Conservation (phyloP, 2,329 filamentous ascomycete species). For the Fusarium sp. region DNA sequence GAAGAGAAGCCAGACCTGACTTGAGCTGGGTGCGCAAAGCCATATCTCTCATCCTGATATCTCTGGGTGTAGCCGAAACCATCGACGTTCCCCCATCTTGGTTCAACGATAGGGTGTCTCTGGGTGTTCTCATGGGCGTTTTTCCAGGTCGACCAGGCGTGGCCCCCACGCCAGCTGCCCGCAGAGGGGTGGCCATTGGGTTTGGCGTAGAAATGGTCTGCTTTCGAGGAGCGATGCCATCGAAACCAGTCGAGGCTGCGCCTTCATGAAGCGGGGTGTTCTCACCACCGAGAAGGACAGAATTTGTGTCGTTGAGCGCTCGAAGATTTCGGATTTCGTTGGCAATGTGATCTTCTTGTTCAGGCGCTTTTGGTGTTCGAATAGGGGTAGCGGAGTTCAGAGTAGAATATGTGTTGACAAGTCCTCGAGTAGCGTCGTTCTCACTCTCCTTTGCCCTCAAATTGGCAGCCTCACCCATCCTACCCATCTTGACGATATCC, state of each 20-base stretch:
- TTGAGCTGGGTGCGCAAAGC: constrained; percentile 75
- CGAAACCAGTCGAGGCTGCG: constrained; percentile 84
- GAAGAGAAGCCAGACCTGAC: constrained; percentile 80
- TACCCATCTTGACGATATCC: constrained; percentile 98
- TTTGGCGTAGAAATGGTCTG: constrained; percentile 92
- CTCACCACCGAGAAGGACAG: constrained; percentile 90
- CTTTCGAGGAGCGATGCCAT: constrained; percentile 82
- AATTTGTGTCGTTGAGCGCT: constrained; percentile 92
- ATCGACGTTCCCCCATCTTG: constrained; percentile 73
- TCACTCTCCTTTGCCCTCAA: constrained; percentile 79
- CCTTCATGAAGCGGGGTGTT: constrained; percentile 91
- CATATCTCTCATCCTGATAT: constrained; percentile 76
- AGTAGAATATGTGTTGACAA: constrained; percentile 87
- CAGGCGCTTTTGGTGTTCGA: constrained; percentile 88
- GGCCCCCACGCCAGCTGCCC: constrained; percentile 71
- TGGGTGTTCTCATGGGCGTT: constrained; percentile 87
- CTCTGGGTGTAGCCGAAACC: constrained; percentile 78
- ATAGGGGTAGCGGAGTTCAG: constrained; percentile 87
- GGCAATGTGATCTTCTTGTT: constrained; percentile 93
- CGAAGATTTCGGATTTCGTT: constrained; percentile 97
- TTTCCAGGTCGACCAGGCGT: constrained; percentile 77
- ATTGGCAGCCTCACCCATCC: constrained; percentile 88
- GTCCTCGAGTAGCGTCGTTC: constrained; percentile 83
- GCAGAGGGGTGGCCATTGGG: constrained; percentile 89
- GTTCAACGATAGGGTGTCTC: constrained; percentile 89